Conservation (phyloP, 2,329 filamentous ascomycete genomes). For the Calonectria pauciramosa region DNA sequence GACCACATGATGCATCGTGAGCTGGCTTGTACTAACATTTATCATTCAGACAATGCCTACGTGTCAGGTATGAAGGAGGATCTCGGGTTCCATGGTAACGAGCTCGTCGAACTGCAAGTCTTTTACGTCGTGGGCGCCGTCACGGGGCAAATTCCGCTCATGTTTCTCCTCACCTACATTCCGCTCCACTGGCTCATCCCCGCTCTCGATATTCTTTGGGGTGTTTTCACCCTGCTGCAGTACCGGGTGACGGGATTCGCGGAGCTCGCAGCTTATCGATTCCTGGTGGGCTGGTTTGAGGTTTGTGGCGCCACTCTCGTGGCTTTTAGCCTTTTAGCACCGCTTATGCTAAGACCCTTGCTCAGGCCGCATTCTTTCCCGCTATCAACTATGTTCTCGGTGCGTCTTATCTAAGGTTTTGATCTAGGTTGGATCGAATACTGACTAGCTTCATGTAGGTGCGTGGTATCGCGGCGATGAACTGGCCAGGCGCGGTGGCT, state of each 20-base stretch:
- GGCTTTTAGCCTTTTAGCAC: neutral
- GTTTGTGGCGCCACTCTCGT: conserved; percentile 19
- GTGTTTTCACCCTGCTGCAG: conserved; percentile 69
- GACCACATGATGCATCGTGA: neutral
- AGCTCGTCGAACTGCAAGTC: conserved; percentile 68
- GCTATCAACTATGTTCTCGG: conserved; percentile 55
- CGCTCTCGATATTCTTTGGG: conserved; percentile 66
- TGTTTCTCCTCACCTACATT: conserved; percentile 62
- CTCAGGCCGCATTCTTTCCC: conserved; percentile 53
- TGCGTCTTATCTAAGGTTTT: neutral
- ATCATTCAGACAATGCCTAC: conserved; percentile 64
- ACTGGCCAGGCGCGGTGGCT: conserved; percentile 61
- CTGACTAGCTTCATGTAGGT: conserved; percentile 44
- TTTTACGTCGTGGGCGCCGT: conserved; percentile 63
- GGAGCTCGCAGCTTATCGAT: conserved; percentile 66
- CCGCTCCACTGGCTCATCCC: conserved; percentile 66
- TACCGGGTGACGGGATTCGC: conserved; percentile 63
- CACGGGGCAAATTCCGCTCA: conserved; percentile 64
- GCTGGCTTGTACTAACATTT: neutral
- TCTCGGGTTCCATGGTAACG: conserved; percentile 64
- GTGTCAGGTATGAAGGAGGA: conserved; percentile 68
- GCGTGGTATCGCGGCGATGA: conserved; percentile 66
- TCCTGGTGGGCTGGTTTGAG: conserved; percentile 68
- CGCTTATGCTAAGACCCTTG: neutral
- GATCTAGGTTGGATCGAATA: neutral